A percentile compares a stretch with the other conserved stretches of the same genome.
phyloP scores from a whole-genome alignment of 2,329 filamentous ascomycete species.

The Penicillium freii region DNA sequence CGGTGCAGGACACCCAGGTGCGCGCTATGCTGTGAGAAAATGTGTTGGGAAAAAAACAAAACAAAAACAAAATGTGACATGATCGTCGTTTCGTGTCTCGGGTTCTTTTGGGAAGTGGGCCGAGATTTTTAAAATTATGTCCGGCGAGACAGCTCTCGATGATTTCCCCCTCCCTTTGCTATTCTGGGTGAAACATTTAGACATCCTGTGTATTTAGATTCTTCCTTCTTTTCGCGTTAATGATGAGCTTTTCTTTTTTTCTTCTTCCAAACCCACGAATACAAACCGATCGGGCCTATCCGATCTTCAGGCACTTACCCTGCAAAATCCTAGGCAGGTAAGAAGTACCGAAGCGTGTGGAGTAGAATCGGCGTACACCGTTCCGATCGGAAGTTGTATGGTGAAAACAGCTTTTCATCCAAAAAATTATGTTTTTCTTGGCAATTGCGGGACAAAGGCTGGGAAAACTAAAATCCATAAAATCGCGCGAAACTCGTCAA shows the following conservation, averaged over 20 bases:
- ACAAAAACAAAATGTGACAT: not conserved
- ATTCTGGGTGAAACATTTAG: conserved; percentile 9
- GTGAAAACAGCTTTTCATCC: not conserved
- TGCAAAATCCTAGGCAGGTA: not conserved
- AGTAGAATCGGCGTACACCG: not conserved
- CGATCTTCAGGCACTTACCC: not conserved
- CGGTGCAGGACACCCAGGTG: conserved; percentile 35
- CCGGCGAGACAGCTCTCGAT: conserved; percentile 6
- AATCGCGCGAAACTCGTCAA: not conserved
- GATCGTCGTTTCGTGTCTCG: not conserved
- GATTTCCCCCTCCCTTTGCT: conserved; percentile 1
- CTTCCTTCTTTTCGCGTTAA: not conserved
- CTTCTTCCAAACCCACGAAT: not conserved
- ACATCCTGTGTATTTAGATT: conserved; percentile 9
- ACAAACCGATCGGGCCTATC: not conserved
- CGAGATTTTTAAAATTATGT: not conserved
- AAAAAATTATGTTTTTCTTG: not conserved
- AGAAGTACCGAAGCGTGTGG: not conserved
- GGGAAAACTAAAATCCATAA: not conserved
- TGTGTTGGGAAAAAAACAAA: too few species aligned
- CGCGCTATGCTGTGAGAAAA: conserved; percentile 34
- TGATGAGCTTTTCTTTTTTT: not conserved
- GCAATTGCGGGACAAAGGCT: not conserved
- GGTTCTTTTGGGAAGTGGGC: not conserved
- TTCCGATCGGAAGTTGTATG: not conserved